These are phyloP conservation scores for Blastomyces parvus DNA, from an alignment of 2,329 filamentous ascomycete species.

Conservation along the genomic window DNA sequence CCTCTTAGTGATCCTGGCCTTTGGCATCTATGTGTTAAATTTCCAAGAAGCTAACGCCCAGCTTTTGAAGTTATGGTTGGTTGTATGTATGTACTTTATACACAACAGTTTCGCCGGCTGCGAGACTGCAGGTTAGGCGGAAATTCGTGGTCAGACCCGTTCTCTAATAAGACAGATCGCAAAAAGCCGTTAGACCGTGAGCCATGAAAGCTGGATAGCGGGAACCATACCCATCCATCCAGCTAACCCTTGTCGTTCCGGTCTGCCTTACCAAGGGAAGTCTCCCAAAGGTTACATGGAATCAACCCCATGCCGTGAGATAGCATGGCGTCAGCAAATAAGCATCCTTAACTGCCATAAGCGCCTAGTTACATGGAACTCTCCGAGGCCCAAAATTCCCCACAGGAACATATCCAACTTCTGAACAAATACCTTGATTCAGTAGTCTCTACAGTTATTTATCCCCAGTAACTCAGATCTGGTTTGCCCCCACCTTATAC, in stretches of 20 bases:
- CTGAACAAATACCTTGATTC: constrained; percentile 27
- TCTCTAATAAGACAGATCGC: constrained; percentile 26
- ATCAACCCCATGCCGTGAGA: constrained; percentile 27
- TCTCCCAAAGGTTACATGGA: constrained; percentile 25
- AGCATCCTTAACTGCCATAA: constrained; percentile 19
- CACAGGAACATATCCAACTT: constrained; percentile 25
- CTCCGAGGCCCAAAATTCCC: constrained; percentile 23
- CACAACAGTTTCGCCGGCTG: background rate
- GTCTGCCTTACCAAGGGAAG: constrained; percentile 23
- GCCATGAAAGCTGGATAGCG: constrained; percentile 36
- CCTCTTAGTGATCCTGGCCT: background rate
- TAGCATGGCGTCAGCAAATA: constrained; percentile 27
- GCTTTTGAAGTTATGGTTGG: background rate
- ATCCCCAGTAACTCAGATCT: constrained; percentile 21
- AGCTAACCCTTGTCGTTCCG: background rate
- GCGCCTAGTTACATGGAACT: constrained; percentile 17
- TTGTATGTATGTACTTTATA: constrained; percentile 7
- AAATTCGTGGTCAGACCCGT: background rate
- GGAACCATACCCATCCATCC: background rate
- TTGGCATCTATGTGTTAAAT: too few species aligned
- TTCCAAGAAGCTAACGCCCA: background rate
- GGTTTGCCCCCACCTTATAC: constrained; percentile 28
- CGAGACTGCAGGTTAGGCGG: constrained; percentile 1
- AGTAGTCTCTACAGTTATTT: constrained; percentile 27
- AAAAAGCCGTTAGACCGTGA: constrained; percentile 30